These are phyloP conservation scores for Sarocladium kiliense DNA, from an alignment of 2,329 filamentous ascomycete species.

Conservation along the genomic window DNA sequence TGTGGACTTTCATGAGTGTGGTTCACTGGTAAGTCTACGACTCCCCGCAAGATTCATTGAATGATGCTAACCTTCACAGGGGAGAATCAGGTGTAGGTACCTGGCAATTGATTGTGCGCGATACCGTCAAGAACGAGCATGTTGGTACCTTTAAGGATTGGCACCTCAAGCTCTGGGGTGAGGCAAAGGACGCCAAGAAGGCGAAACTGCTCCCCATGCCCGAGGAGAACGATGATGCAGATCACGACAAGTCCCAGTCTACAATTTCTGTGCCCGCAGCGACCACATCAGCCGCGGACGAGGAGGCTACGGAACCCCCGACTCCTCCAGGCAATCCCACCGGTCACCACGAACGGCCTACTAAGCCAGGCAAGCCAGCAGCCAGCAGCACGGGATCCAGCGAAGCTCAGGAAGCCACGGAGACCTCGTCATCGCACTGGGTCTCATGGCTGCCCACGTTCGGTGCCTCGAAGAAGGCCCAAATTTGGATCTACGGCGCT, in stretches of 20 bases:
- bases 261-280: constrained; percentile 44
- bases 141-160: constrained; percentile 82
- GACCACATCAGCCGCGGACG: constrained; percentile 29
- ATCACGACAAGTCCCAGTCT: constrained; percentile 65
- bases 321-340: constrained; percentile 40
- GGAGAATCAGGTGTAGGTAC: constrained; percentile 82
- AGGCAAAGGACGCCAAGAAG: constrained; percentile 70
- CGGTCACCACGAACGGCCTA: constrained; percentile 61
- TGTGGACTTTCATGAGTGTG: constrained; percentile 99
- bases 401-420: constrained; percentile 19
- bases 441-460: constrained; percentile 89
- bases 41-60: not conserved
- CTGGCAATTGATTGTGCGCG: constrained; percentile 89
- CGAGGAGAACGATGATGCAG: constrained; percentile 73
- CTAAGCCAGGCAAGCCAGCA: constrained; percentile 28
- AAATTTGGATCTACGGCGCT: constrained; percentile 90
- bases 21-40: constrained; percentile 71
- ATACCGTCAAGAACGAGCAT: constrained; percentile 71
- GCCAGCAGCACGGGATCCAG: constrained; percentile 9
- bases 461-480: constrained; percentile 78
- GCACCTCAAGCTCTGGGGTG: constrained; percentile 92
- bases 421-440: constrained; percentile 61
- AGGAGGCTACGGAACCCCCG: constrained; percentile 49
- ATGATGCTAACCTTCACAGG: constrained; percentile 45
- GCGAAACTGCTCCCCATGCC: constrained; percentile 77